phyloP scores from a whole-genome alignment of 352 stramenopile genomes.

The Globisporangium acanthophoron region DNA sequence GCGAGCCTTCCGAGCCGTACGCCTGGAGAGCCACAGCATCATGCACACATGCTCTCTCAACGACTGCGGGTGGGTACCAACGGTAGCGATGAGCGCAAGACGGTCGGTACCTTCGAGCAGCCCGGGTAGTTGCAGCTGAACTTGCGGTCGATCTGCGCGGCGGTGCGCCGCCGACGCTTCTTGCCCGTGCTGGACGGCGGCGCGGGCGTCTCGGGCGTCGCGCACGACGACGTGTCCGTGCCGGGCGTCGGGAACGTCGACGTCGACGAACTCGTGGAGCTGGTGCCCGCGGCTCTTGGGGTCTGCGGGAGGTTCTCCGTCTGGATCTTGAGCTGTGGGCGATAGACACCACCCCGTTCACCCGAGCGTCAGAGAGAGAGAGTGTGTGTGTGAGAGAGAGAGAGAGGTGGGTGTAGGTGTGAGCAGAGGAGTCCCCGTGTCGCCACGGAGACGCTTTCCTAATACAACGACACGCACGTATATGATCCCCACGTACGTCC shows the following conservation, averaged over 20 bases:
- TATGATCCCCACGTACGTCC: slow-evolving; percentile 21
- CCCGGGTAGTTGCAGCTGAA: slow-evolving; percentile 54
- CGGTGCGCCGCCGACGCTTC: slow-evolving; percentile 63
- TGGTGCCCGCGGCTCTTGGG: slow-evolving; percentile 10
- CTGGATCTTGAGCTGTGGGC: slow-evolving; percentile 46
- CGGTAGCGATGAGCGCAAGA: background rate
- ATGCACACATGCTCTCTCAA: background rate
- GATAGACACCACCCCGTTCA: background rate
- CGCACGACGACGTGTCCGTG: slow-evolving; percentile 12
- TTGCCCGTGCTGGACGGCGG: slow-evolving; percentile 48
- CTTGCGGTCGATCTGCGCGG: slow-evolving; percentile 81
- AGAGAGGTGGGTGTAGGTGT: too few relatives aligned
- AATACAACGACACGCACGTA: background rate
- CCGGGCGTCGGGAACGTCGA: slow-evolving; percentile 11
- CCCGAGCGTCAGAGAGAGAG: background rate
- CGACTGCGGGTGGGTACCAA: too few relatives aligned
- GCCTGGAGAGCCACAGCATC: slow-evolving; percentile 25
- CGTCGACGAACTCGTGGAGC: slow-evolving; percentile 12
- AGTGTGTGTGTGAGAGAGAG: background rate
- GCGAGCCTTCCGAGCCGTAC: slow-evolving; percentile 73
- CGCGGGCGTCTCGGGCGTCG: slow-evolving; percentile 23
- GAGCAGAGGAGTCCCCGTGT: too few relatives aligned
- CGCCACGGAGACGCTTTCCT: background rate
- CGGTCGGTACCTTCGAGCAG: slow-evolving; percentile 47
- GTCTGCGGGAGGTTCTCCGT: slow-evolving; percentile 30